These are phyloP conservation scores for Wickerhamomyces bovis DNA, from an alignment of 805 yeast species.

Conservation along the genomic window DNA sequence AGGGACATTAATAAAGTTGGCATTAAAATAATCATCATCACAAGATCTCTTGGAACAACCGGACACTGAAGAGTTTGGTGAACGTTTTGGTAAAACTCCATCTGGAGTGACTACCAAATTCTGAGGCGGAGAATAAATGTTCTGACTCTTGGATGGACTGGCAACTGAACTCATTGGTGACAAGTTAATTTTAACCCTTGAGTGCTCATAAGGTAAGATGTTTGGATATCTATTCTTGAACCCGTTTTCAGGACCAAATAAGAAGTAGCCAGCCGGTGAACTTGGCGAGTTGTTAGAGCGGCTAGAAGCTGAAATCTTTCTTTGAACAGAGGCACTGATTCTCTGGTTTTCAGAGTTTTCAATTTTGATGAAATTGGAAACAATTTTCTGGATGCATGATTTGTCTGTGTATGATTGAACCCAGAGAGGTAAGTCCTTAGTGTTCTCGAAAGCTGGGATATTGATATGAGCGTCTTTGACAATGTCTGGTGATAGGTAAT, in stretches of 20 bases:
- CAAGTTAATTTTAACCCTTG: conserved; percentile 33
- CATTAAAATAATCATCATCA: conserved; percentile 31
- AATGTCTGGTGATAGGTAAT: conserved; percentile 4
- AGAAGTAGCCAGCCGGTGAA: conserved; percentile 6
- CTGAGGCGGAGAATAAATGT: conserved; percentile 2
- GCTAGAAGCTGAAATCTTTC: conserved; percentile 10
- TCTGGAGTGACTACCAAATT: neutral
- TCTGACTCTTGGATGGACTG: conserved; percentile 5
- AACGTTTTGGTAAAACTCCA: neutral
- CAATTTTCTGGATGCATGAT: conserved; percentile 19
- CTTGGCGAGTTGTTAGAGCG: conserved; percentile 5
- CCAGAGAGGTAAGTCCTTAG: conserved; percentile 27
- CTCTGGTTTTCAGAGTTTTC: conserved; percentile 30
- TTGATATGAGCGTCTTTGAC: conserved; percentile 5
- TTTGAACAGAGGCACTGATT: conserved; percentile 15
- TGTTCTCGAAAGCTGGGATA: conserved; percentile 8
- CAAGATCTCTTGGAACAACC: conserved; percentile 1
- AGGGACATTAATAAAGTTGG: conserved; percentile 56
- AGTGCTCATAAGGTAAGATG: conserved; percentile 63
- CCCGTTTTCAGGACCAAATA: conserved; percentile 56
- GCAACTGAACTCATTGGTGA: conserved; percentile 24
- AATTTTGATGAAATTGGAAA: conserved; percentile 26
- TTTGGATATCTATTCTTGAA: conserved; percentile 75
- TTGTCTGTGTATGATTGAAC: conserved; percentile 15
- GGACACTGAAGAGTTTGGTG: conserved; percentile 1